Conservation (phyloP, 495 filamentous ascomycete species). For the Letharia lupina region DNA sequence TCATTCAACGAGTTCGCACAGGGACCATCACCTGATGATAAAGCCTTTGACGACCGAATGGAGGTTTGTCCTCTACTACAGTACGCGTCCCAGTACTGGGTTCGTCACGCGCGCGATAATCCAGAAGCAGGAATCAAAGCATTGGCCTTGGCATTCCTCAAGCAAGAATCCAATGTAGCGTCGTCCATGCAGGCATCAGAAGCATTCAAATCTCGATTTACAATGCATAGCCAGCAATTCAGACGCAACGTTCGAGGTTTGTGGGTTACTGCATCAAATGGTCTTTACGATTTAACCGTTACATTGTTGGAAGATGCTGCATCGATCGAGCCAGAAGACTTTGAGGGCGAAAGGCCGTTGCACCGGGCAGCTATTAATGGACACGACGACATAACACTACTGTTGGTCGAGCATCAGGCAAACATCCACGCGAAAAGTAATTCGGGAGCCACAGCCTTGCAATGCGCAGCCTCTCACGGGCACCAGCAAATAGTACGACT, state of each 20-base stretch:
- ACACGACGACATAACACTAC: slow-evolving; percentile 1
- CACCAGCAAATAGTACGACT: neutral
- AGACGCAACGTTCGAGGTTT: slow-evolving; percentile 1
- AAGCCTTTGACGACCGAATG: slow-evolving; percentile 4
- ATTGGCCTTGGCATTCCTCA: neutral
- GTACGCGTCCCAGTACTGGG: slow-evolving; percentile 39
- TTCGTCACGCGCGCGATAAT: slow-evolving; percentile 30
- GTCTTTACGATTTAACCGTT: neutral
- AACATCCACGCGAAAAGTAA: neutral
- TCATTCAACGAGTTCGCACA: slow-evolving; percentile 20
- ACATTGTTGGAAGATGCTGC: neutral
- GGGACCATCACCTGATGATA: slow-evolving; percentile 1
- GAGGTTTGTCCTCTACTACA: slow-evolving; percentile 27
- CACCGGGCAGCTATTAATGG: slow-evolving; percentile 13
- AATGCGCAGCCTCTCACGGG: neutral
- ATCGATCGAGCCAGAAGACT: neutral
- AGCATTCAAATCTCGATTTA: neutral
- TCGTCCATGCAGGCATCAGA: slow-evolving; percentile 1
- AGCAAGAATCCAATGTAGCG: neutral
- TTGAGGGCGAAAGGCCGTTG: slow-evolving; percentile 12
- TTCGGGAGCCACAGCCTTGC: neutral
- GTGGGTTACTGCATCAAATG: slow-evolving; percentile 7
- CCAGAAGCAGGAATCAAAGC: neutral
- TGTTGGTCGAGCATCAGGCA: slow-evolving; percentile 19
- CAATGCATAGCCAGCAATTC: neutral